Evolutionary conservation across 2,329 filamentous ascomycete species (phyloP), one percentile per base, ranked within the genome.

Genomic region (Zasmidium cellare): DNA sequence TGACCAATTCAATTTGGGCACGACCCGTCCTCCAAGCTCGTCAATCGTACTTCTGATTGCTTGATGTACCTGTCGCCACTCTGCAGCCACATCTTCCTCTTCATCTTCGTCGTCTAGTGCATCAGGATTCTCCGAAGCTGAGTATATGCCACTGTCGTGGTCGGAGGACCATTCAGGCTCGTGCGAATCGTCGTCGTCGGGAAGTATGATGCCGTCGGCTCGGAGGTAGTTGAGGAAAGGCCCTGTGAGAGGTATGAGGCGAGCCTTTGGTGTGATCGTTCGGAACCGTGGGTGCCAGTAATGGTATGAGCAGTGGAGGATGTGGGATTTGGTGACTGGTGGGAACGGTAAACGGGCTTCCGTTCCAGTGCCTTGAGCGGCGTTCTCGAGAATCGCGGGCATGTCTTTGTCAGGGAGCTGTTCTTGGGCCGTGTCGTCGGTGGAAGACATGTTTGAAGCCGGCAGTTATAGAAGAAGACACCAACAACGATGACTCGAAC

Each of bases 1-100:
- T 5, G 92, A 97, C 94, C 94, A 99, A 78, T 97, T 97, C 48
- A 99, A 79, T 75, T 99, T 99, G 0, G 94, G 94, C 1, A 89
- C 87, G 9, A 96, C 92, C 59, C 87, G 86, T 58, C 93, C 93
- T 16, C 91, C 92, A 1, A 97, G 83, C 67, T 92, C 89, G 12
- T 80, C 76, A 61, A 99, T 97, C 45, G 84, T 89, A 22, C 84
- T 79, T 72, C 87, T 88, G 73, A 99, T 91, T 56, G 83, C 76
- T 46, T 86, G 79, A 74, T 99, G 94, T 1, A 92, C 83, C 35
- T 90, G 88, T 9, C 86, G 73, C 85, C 85, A 87, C 49, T 78
- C 74, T 25, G 71, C 70, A 1, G 83, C 85, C 76, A 76, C 91
- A 86, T 86, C 86, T 57, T 83, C 81, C 1, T 86, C 84, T 5